Evolutionary conservation across 2,329 filamentous ascomycete genomes (phyloP).

Genomic region (Pyrenophora teres): DNA sequence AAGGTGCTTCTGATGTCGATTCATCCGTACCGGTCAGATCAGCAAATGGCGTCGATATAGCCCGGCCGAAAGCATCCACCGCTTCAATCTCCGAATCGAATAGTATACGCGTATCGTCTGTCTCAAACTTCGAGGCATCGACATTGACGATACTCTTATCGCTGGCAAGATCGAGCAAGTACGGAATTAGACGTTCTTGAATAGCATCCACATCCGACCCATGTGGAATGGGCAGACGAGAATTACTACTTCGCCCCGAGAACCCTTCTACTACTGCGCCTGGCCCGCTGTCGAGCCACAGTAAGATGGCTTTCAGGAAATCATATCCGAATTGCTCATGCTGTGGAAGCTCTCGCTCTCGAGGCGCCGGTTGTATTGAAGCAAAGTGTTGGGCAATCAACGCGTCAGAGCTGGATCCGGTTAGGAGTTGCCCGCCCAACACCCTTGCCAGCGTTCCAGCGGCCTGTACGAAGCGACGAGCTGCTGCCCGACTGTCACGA

Average conservation of each 20-base stretch:
- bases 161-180: slow-evolving; percentile 60
- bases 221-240: slow-evolving; percentile 58
- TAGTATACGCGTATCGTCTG: slow-evolving; percentile 57
- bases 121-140: slow-evolving; percentile 63
- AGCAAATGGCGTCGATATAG: slow-evolving; percentile 58
- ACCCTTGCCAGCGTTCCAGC: slow-evolving; percentile 61
- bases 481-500: slow-evolving; percentile 60
- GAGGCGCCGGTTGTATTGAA: slow-evolving; percentile 54
- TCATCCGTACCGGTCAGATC: slow-evolving; percentile 53
- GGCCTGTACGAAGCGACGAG: slow-evolving; percentile 66
- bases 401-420: slow-evolving; percentile 45
- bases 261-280: slow-evolving; percentile 62
- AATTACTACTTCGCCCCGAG: slow-evolving; percentile 51
- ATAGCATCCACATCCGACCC: slow-evolving; percentile 58
- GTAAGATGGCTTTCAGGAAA: slow-evolving; percentile 65
- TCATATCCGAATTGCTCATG: slow-evolving; percentile 65
- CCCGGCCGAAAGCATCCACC: slow-evolving; percentile 61
- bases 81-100: slow-evolving; percentile 61
- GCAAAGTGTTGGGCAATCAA: slow-evolving; percentile 53
- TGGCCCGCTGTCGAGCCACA: slow-evolving; percentile 66
- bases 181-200: slow-evolving; percentile 62
- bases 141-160: slow-evolving; percentile 59
- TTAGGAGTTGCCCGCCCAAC: slow-evolving; percentile 59
- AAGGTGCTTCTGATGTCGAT: slow-evolving; percentile 22
- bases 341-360: slow-evolving; percentile 38